Percentiles rank a stretch among this genome's conserved stretches.
These are phyloP conservation scores for Exophiala lecanii-corni DNA, from an alignment of 2,329 filamentous ascomycete species.

Conservation along the genomic window DNA sequence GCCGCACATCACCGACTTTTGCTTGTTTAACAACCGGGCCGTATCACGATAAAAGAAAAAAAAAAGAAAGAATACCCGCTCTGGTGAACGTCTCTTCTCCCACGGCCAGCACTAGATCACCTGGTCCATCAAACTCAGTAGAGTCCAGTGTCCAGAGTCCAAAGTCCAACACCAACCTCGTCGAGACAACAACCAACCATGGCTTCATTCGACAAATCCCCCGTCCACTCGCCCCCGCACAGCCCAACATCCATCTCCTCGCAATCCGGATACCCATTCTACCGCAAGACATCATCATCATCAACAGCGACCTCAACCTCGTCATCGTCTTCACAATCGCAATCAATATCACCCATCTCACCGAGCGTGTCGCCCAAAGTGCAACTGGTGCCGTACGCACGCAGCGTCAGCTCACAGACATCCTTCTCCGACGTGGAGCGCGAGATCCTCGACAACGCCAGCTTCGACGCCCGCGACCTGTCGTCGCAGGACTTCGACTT, in stretches of 20 bases:
- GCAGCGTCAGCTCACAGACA: slow-evolving; percentile 23
- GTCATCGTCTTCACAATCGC: slow-evolving; percentile 8
- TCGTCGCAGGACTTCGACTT: slow-evolving; percentile 28
- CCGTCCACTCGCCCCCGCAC: slow-evolving; percentile 6
- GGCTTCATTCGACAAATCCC: slow-evolving; percentile 14
- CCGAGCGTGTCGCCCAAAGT: slow-evolving; percentile 18
- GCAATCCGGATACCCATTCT: slow-evolving; percentile 6
- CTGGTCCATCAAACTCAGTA: no score
- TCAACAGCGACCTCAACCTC: slow-evolving; percentile 13
- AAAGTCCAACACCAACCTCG: no score
- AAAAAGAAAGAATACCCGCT: no score
- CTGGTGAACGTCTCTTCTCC: no score
- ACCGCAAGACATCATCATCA: slow-evolving; percentile 1
- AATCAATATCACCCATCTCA: slow-evolving; percentile 11
- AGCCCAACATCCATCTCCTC: slow-evolving; percentile 13
- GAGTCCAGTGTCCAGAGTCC: no score
- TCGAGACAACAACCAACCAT: no score
- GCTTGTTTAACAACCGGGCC: no score
- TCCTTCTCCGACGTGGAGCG: slow-evolving; percentile 23
- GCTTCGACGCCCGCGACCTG: slow-evolving; percentile 25
- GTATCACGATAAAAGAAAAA: no score
- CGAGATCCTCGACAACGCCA: slow-evolving; percentile 20
- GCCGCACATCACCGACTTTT: no score
- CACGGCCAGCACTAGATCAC: no score
- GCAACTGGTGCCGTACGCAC: slow-evolving; percentile 25